Evolutionary conservation across 1,284 basidiomycete species (phyloP), one percentile per base, ranked within the genome.

Genomic region (Psilocybe mexicana): DNA sequence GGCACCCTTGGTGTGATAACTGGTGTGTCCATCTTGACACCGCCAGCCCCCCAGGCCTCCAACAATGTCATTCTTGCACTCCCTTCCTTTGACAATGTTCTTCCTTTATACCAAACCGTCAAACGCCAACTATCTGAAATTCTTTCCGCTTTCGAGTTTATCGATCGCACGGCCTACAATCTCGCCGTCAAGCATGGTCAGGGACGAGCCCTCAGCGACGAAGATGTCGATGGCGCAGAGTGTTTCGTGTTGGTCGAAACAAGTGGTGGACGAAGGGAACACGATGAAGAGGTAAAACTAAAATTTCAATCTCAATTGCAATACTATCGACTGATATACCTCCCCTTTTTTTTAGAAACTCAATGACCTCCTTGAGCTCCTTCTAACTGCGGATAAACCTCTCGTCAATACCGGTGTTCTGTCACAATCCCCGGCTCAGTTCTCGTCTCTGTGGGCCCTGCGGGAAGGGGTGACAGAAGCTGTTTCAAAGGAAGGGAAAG

Each of bases 191-290:
- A 86, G 62, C 90, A 92, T 64, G 84, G 87, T 1, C 84, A 90
- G 69, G 84, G 86, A 43, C 80, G 88, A 59, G 82, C 85, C 3
- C 73, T 93, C 33, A 81, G 80, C 54, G 82, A 86, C 25, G 80
- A 86, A 28, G 88, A 91, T 38, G 83, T 90, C 42, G 81, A 83
- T 50, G 86, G 93, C 65, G 87, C 93, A 10, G 79, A 89, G 63
- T 97, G 94, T 67, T 99, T 98, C 71, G 92, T 98, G 28, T 77
- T 93, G 11, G 88, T 97, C 24, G 97, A 99, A 78, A 99, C 97
- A 0, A 96, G 94, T 64, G 97, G 97, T 28, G 92, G 93, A 38
- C 91, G 93, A 64, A 83, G 90, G 58, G 94, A 96, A 61, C 97
- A 99, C 70, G 97, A 99, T 69, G 92, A 95, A 70, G 93, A 94